Conservation (phyloP, 2,329 filamentous ascomycete genomes). For the Scleromitrula shiraiana region DNA sequence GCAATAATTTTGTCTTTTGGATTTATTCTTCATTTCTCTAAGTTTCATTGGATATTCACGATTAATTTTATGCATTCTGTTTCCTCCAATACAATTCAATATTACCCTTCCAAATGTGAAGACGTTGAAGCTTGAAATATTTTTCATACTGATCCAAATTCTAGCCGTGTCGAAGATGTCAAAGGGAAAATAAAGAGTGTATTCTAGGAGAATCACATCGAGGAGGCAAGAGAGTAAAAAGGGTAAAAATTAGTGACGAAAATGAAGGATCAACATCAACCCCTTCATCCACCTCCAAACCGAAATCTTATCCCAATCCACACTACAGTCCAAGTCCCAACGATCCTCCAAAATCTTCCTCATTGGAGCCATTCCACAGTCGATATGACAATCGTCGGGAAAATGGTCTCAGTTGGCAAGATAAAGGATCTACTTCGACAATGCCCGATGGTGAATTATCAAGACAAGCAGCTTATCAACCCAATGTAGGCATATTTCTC, state of each 20-base stretch:
- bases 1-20: no score
- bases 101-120: background rate
- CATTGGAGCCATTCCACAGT: slow-evolving; percentile 13
- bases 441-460: slow-evolving; percentile 14
- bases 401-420: slow-evolving; percentile 14
- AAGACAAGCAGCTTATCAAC: slow-evolving; percentile 17
- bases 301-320: slow-evolving; percentile 5
- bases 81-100: background rate
- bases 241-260: slow-evolving; percentile 21
- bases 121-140: background rate
- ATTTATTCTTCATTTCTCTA: no score
- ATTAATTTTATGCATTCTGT: no score
- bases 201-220: slow-evolving; percentile 28
- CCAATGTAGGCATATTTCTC: no score
- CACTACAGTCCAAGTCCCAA: slow-evolving; percentile 8
- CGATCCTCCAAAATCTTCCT: slow-evolving; percentile 2
- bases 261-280: slow-evolving; percentile 5
- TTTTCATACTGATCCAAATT: background rate
- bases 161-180: slow-evolving; percentile 29
- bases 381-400: slow-evolving; percentile 16
- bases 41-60: no score
- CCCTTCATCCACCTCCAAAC: background rate
- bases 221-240: slow-evolving; percentile 27
- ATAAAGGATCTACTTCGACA: slow-evolving; percentile 13
- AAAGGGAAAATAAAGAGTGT: slow-evolving; percentile 28